A percentile compares a stretch with the other conserved stretches of the same genome.
phyloP scores from a whole-genome alignment of 768 basidiomycete genomes.

The Kockovaella imperatae region DNA sequence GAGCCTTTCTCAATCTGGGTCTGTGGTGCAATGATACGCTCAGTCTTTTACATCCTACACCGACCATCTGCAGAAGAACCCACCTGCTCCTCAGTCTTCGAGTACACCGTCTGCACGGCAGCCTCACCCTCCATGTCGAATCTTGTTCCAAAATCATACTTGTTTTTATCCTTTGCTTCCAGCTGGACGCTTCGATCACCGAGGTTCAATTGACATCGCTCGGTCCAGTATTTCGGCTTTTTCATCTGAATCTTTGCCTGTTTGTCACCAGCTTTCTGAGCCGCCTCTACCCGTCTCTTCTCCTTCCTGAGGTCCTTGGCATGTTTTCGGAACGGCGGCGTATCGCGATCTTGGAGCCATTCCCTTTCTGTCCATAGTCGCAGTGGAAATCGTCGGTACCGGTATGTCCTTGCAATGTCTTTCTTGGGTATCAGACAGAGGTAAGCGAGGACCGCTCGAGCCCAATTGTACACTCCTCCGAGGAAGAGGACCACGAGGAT shows the following conservation, averaged over 20 bases:
- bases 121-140: neutral
- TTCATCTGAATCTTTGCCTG: no score
- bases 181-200: neutral
- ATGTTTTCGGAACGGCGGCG: neutral
- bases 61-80: no score
- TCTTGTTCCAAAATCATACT: neutral
- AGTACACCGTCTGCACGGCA: slow-evolving; percentile 11
- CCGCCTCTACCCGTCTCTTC: no score
- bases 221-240: neutral
- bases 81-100: slow-evolving; percentile 4
- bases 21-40: no score
- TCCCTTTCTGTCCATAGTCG: slow-evolving; percentile 21
- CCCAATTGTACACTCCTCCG: slow-evolving; percentile 27
- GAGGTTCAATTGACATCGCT: neutral
- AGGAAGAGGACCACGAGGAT: slow-evolving; percentile 19
- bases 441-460: no score
- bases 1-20: no score
- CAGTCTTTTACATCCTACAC: no score
- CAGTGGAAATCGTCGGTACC: slow-evolving; percentile 19
- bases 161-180: neutral
- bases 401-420: slow-evolving; percentile 8
- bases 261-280: neutral
- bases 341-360: slow-evolving; percentile 6
- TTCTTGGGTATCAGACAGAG: slow-evolving; percentile 5
- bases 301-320: slow-evolving; percentile 3